Evolutionary conservation across 805 yeast species (phyloP), one percentile per base, ranked within the genome.

Genomic region (Barnettozyma pratensis): DNA sequence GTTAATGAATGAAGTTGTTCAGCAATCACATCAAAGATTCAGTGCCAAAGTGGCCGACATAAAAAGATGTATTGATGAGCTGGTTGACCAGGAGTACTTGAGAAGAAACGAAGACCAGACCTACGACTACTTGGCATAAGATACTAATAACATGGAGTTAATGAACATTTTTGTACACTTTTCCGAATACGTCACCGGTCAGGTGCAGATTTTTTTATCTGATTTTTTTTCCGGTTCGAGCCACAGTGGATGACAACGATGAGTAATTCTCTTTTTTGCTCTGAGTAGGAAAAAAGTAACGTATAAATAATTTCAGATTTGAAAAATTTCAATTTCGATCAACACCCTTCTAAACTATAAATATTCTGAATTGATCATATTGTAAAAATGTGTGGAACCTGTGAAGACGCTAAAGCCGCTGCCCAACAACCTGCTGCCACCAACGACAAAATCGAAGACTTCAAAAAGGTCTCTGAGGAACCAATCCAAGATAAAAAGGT

Each of bases 11-110:
- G 98, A 92, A 65, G 92, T 91, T 39, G 83, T 88, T 58, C 85
- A 87, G 51, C 96, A 89, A 63, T 81, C 96, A 4, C 83, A 82
- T 55, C 70, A 67, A 41, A 76, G 98, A 57, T 92, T 94, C 73
- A 80, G 77, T 57, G 97, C 98, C 5, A 82, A 83, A 50, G 83
- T 90, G 36, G 77, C 88, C 11, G 96, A 90, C 61, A 85, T 92
- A 60, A 92, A 92, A 71, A 79, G 82, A 60, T 89, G 91, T 34
- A 87, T 92, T 52, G 96, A 88, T 62, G 77, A 75, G 41, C 78
- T 92, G 63, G 85, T 92, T 44, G 97, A 91, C 53, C 83, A 83
- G 65, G 96, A 88, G 59, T 92, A 88, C 64, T 68, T 92, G 53
- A 82, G 82, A 58, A 81, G 99, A 64, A 75, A 82, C 50, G 87